A percentile compares a stretch with the other conserved stretches of the same genome.
These are phyloP conservation scores for Saccharomyces hybrid DNA, from an alignment of 1,139 yeast genomes.

Conservation along the genomic window DNA sequence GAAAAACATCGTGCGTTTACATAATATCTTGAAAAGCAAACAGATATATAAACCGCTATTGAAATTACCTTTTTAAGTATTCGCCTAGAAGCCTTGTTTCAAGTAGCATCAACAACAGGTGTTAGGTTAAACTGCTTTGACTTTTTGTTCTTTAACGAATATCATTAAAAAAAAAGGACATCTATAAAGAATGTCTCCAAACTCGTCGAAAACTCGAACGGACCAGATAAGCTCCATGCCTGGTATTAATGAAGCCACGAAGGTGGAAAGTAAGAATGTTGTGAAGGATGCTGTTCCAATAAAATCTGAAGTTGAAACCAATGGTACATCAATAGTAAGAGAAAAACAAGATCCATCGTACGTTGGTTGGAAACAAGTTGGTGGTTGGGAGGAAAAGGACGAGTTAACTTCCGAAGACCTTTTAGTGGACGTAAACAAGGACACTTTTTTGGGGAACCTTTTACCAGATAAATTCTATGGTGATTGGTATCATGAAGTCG, in stretches of 20 bases:
- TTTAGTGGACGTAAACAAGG: constrained; percentile 54
- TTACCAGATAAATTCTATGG: constrained; percentile 73
- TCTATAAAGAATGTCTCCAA: not conserved
- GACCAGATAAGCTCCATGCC: not conserved
- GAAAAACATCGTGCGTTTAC: not conserved
- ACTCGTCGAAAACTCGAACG: not conserved
- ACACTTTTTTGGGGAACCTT: constrained; percentile 63
- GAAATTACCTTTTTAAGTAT: not conserved
- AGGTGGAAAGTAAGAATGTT: constrained; percentile 4
- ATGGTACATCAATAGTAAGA: constrained; percentile 28
- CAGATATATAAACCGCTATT: not conserved
- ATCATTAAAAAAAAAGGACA: not conserved
- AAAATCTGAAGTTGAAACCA: constrained; percentile 2
- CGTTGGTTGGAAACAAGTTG: constrained; percentile 92
- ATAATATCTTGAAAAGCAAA: not conserved
- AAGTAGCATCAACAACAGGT: not conserved
- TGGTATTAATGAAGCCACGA: not conserved
- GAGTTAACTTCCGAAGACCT: constrained; percentile 61
- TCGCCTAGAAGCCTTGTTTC: not conserved
- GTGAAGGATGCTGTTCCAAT: constrained; percentile 27
- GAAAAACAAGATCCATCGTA: constrained; percentile 54
- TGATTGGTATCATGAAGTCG: constrained; percentile 92
- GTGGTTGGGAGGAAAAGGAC: constrained; percentile 72
- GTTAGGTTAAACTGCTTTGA: not conserved
- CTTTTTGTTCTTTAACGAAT: not conserved